Conservation (phyloP, 441 rosid species). For the Adansonia madagascariensis region DNA sequence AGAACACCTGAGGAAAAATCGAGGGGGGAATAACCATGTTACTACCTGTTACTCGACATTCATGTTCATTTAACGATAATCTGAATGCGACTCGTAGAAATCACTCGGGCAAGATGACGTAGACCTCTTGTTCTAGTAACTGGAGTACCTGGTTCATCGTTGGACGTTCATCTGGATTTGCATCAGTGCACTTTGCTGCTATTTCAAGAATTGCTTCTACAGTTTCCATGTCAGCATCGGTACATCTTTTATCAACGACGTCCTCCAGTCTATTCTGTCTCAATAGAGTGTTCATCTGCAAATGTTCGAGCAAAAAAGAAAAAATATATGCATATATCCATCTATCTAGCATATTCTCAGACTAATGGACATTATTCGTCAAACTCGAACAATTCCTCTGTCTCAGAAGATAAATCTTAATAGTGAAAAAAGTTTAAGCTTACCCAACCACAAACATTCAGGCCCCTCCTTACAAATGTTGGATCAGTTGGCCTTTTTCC, state of each 20-base stretch:
- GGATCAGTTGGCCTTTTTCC: slow-evolving; percentile 95
- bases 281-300: slow-evolving; percentile 81
- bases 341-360: neutral
- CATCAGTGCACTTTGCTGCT: slow-evolving; percentile 79
- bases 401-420: neutral
- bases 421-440: slow-evolving; percentile 20
- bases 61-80: slow-evolving; percentile 50
- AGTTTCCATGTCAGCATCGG: slow-evolving; percentile 61
- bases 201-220: slow-evolving; percentile 83
- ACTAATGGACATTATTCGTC: neutral
- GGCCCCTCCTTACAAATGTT: slow-evolving; percentile 70
- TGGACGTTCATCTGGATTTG: slow-evolving; percentile 79
- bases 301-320: neutral
- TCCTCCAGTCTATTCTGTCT: slow-evolving; percentile 75
- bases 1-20: neutral
- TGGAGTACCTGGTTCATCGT: slow-evolving; percentile 83
- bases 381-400: neutral
- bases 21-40: neutral
- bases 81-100: slow-evolving; percentile 77
- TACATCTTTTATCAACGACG: slow-evolving; percentile 70
- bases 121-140: slow-evolving; percentile 85
- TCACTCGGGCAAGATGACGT: slow-evolving; percentile 89
- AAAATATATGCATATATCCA: neutral
- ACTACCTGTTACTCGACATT: neutral
- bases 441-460: slow-evolving; percentile 98